Conservation (phyloP, 345 rosid species). For the Pugionium cornutum region DNA sequence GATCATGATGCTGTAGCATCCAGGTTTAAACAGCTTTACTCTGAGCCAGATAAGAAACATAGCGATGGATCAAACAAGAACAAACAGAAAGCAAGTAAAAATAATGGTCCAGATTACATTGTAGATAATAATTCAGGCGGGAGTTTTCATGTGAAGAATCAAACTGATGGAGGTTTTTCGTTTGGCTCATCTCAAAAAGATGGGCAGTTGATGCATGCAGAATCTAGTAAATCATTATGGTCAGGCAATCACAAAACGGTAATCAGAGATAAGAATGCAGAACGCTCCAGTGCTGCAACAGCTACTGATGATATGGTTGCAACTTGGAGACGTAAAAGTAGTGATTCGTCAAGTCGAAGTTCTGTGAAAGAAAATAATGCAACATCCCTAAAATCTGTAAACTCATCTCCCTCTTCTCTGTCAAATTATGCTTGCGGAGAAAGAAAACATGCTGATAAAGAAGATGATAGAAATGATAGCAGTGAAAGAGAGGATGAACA, state of each 20-base stretch:
- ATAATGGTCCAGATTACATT: slow-evolving; percentile 45
- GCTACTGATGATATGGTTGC: slow-evolving; percentile 73
- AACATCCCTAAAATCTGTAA: slow-evolving; percentile 56
- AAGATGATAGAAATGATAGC: slow-evolving; percentile 55
- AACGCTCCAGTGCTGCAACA: slow-evolving; percentile 55
- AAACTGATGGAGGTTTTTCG: slow-evolving; percentile 69
- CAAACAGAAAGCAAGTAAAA: slow-evolving; percentile 52
- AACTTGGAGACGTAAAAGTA: slow-evolving; percentile 77
- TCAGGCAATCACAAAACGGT: slow-evolving; percentile 55
- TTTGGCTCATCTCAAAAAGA: slow-evolving; percentile 71
- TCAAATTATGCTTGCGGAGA: slow-evolving; percentile 69
- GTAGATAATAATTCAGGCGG: slow-evolving; percentile 54
- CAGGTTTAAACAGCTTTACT: slow-evolving; percentile 50
- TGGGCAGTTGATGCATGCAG: slow-evolving; percentile 53
- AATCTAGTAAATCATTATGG: slow-evolving; percentile 70
- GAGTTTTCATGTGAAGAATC: slow-evolving; percentile 49
- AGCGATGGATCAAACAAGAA: slow-evolving; percentile 48
- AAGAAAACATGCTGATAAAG: slow-evolving; percentile 55
- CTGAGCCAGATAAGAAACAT: slow-evolving; percentile 57
- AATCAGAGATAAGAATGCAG: slow-evolving; percentile 49
- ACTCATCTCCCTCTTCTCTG: slow-evolving; percentile 68
- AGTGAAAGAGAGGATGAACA: slow-evolving; percentile 68
- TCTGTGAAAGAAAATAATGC: slow-evolving; percentile 69
- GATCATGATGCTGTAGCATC: slow-evolving; percentile 64
- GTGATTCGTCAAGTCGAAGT: slow-evolving; percentile 76